These are phyloP conservation scores for Fusarium sp. DNA, from an alignment of 2,329 filamentous ascomycete genomes.

Conservation along the genomic window DNA sequence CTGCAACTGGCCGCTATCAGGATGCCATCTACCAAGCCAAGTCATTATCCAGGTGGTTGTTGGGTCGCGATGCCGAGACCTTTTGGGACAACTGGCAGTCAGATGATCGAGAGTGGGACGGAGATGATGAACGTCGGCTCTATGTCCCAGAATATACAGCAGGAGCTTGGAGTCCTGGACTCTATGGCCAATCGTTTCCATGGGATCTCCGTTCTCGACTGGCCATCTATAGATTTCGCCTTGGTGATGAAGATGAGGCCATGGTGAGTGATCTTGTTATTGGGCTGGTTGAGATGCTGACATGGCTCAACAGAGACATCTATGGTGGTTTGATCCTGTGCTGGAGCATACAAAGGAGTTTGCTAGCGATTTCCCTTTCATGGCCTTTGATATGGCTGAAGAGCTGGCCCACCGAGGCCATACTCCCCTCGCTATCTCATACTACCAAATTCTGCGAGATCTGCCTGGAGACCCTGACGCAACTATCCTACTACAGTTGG, in stretches of 20 bases:
- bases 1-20: constrained; percentile 70
- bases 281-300: constrained; percentile 18
- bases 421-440: constrained; percentile 59
- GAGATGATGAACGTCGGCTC: constrained; percentile 74
- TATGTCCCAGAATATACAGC: constrained; percentile 71
- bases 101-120: constrained; percentile 93
- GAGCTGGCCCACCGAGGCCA: constrained; percentile 53
- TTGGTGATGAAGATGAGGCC: constrained; percentile 78
- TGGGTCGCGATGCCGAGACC: constrained; percentile 77
- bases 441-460: constrained; percentile 66
- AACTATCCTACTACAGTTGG: constrained; percentile 66
- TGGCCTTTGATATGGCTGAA: constrained; percentile 76
- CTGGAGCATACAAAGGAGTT: constrained; percentile 58
- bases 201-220: constrained; percentile 86
- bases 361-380: constrained; percentile 77
- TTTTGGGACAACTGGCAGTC: constrained; percentile 80
- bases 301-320: constrained; percentile 64
- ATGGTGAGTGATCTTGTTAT: constrained; percentile 64
- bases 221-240: constrained; percentile 82
- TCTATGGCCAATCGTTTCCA: constrained; percentile 81
- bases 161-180: constrained; percentile 61
- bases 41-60: constrained; percentile 81
- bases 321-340: constrained; percentile 76
- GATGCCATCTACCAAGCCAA: constrained; percentile 79
- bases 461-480: constrained; percentile 63